Evolutionary conservation across 2,329 filamentous ascomycete species (phyloP), one percentile per base, ranked within the genome.

Genomic region (Didymella lethalis): DNA sequence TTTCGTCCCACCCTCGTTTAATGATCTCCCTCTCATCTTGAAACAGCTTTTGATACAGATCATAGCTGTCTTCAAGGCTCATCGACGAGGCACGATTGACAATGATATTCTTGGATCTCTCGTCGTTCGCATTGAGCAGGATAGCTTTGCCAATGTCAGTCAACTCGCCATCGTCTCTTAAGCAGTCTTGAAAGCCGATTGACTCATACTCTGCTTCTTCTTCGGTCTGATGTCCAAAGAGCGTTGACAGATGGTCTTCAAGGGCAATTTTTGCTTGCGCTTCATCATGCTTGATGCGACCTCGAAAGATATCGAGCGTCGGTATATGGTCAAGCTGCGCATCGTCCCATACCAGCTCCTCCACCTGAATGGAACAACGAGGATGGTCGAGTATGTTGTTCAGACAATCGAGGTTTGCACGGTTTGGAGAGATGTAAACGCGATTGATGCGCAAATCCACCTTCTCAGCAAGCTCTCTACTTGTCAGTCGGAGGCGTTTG

Each of bases 301-400:
- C 40, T 25, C 25, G 43, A 29, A 66, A 71, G 4, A 38, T 32
- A 2, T 64, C 52, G 26, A 68, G 18, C 0, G 63, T 60, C 1
- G 63, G 48, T 48, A 64, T 68, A n/a, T 64, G 59, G 7, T 62
- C 55, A 25, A 74, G 63, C n/a, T 68, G 64, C n/a, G 68, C 66
- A 49, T 79, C 76, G 25, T 80, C 75, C 75, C 74, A 81, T 32
- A 83, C 69, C 5, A 82, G 72, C 54, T 82, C 79, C 3, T 47
- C 60, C 7, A 82, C 66, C 1, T 59, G 38, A 0, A 63, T 45
- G 4, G 74, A 71, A 48, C 77, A 76, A 0, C 41, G 55, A 4
- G 75, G 70, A 59, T 81, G 74, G 10, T 75, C 62, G 8, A 80
- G 74, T 48, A 82, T 65, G 14, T 70, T 66, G 2, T 71, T 66